phyloP scores from a whole-genome alignment of 2,329 filamentous ascomycete species.

The Cladosporium sp. region DNA sequence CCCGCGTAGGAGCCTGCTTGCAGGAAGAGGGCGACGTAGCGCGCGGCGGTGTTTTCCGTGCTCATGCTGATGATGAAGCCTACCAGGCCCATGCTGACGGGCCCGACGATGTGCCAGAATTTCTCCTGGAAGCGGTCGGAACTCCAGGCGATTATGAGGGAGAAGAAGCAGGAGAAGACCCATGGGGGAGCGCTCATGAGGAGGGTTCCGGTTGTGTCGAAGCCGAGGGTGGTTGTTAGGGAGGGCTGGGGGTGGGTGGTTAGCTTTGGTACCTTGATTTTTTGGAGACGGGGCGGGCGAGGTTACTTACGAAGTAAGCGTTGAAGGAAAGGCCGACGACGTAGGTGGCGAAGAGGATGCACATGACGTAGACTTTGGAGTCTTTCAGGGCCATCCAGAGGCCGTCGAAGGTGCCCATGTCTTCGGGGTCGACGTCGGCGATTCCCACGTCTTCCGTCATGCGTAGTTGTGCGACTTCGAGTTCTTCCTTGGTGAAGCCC shows the following conservation, averaged over 20 bases:
- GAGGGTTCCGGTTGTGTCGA: constrained; percentile 52
- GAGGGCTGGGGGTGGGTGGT: constrained; percentile 31
- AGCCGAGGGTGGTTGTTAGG: constrained; percentile 63
- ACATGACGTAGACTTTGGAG: constrained; percentile 37
- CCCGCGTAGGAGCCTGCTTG: constrained; percentile 54
- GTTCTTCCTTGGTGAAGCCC: constrained; percentile 45
- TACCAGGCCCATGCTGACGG: constrained; percentile 7
- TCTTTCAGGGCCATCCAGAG: constrained; percentile 32
- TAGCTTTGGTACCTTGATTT: too few species aligned
- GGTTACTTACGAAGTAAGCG: constrained; percentile 8
- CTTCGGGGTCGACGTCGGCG: constrained; percentile 28
- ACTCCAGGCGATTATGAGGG: constrained; percentile 16
- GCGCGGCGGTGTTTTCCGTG: constrained; percentile 11
- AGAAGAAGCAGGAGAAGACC: constrained; percentile 19
- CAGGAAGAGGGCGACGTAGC: constrained; percentile 40
- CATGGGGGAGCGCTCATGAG: constrained; percentile 42
- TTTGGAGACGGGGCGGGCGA: constrained; percentile 18
- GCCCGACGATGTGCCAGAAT: constrained; percentile 55
- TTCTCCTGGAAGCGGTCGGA: constrained; percentile 26
- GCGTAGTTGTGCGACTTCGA: constrained; percentile 35
- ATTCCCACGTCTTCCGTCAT: constrained; percentile 31
- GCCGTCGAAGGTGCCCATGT: constrained; percentile 35
- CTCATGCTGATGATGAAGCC: constrained; percentile 13
- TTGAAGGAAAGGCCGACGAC: constrained; percentile 23
- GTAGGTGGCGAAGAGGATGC: constrained; percentile 35